Percentiles rank a stretch among this genome's conserved stretches.
These are phyloP conservation scores for Claviceps sp. DNA, from an alignment of 2,329 filamentous ascomycete genomes.

Conservation along the genomic window DNA sequence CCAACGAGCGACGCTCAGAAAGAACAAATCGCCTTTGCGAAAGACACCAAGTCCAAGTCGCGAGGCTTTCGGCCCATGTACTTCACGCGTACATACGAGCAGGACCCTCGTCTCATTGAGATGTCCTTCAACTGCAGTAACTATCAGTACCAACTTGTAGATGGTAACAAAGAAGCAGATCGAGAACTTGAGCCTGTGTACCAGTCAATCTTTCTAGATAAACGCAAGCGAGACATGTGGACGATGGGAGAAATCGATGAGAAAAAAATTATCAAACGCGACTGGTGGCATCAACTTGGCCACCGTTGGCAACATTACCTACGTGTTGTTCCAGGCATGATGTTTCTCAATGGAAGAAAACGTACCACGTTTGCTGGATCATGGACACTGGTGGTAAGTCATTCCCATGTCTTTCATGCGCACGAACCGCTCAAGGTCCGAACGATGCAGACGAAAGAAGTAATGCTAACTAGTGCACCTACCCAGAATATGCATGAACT, in stretches of 20 bases:
- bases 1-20: conserved; percentile 26
- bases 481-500: conserved; percentile 54
- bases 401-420: neutral
- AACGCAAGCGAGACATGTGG: conserved; percentile 42
- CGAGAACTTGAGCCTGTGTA: conserved; percentile 46
- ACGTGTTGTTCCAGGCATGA: conserved; percentile 56
- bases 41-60: conserved; percentile 34
- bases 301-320: conserved; percentile 51
- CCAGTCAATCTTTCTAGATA: conserved; percentile 55
- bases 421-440: neutral
- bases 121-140: conserved; percentile 67
- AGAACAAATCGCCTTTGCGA: conserved; percentile 27
- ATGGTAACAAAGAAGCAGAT: conserved; percentile 11
- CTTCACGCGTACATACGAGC: conserved; percentile 45
- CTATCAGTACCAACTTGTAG: conserved; percentile 59
- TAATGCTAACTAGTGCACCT: neutral
- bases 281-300: conserved; percentile 58
- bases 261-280: conserved; percentile 45
- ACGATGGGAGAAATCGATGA: conserved; percentile 44
- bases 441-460: neutral
- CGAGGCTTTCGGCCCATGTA: conserved; percentile 51
- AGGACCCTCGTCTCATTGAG: conserved; percentile 45
- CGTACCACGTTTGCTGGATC: conserved; percentile 50
- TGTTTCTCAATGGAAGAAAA: conserved; percentile 55
- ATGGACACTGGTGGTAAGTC: conserved; percentile 54